Base-by-base conservation (phyloP, 768 basidiomycete species). In the Chalciporus pseudorubinellus region DNA sequence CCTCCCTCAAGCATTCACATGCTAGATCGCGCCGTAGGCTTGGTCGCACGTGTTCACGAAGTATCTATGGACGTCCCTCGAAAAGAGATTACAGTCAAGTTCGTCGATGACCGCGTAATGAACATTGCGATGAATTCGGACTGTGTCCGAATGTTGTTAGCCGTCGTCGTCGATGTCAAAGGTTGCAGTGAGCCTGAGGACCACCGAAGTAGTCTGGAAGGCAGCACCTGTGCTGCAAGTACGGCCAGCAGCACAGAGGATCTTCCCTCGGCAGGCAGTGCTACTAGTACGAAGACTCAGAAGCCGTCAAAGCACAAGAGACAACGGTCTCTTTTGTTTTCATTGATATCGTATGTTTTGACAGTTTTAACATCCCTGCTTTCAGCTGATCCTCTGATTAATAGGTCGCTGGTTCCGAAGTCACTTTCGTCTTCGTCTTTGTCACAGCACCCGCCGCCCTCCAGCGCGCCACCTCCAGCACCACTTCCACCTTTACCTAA, bases 271-370 rank as follows among this genome's bases (percentile, higher is more conserved):
- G 42, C 19, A 45, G 39, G 55, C 28, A 39, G 53, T 28, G 58
- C 69, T 33, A 59, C n/a, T n/a, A n/a, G n/a, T n/a, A n/a, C 67
- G 9, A 58, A 62, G 45, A 46, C 71, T 36, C 59, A 59, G 39
- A 78, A 74, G 59, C 58, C 58, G 3, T 60, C 70, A 38, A 79
- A 77, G 55, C 84, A 88, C 57, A 87, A 84, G 70, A 86, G 82
- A 58, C 82, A 85, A 58, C 76, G 82, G 39, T 89, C 88, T 14
- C 63, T 89, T 52, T 72, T 88, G 43, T 85, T 84, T 78, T 78
- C 84, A 7, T 70, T 90, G 36, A 80, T 89, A 52, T 77, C 82
- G 77, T 85, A 70, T 52, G 56, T 59, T 48, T 50, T 16, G 44
- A 41, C 12, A 1, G 16, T 21, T n/a, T 28, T 38, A 22, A n/a